phyloP scores from a whole-genome alignment of 306 rosid species.

The Prinsepia uniflora region DNA sequence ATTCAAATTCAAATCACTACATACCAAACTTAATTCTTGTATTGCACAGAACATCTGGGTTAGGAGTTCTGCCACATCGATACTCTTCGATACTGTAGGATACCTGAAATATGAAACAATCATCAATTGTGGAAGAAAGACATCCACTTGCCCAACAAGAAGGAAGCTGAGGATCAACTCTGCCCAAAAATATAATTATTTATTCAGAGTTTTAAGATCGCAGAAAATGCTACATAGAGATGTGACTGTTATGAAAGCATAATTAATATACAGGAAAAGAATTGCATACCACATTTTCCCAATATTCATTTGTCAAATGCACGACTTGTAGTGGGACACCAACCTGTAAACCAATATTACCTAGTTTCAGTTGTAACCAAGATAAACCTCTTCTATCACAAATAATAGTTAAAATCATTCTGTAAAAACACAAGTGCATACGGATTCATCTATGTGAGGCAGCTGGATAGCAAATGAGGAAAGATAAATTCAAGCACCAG shows the following conservation, averaged over 20 bases:
- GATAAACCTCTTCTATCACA: not conserved
- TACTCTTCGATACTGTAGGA: constrained; percentile 84
- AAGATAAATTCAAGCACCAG: not conserved
- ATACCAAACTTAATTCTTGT: constrained; percentile 93
- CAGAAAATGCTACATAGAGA: not conserved
- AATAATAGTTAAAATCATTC: not conserved
- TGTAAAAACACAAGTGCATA: not conserved
- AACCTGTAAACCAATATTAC: constrained; percentile 45
- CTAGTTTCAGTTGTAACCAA: constrained; percentile 6
- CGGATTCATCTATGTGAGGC: not conserved
- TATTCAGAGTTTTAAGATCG: not conserved
- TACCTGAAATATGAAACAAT: constrained; percentile 47
- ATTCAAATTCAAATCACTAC: constrained; percentile 19
- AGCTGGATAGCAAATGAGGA: not conserved
- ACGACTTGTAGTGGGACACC: constrained; percentile 79
- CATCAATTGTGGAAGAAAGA: not conserved
- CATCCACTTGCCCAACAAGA: constrained; percentile 1
- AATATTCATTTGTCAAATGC: constrained; percentile 92
- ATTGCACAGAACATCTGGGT: constrained; percentile 92
- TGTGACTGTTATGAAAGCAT: not conserved
- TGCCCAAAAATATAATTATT: not conserved
- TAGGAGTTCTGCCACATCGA: constrained; percentile 88
- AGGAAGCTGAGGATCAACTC: constrained; percentile 7
- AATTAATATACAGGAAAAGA: not conserved
- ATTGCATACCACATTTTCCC: constrained; percentile 75